A percentile compares a stretch with the other conserved stretches of the same genome.
Evolutionary conservation across 306 rosid genomes (phyloP).

Genomic region (Cucumis sativus): DNA sequence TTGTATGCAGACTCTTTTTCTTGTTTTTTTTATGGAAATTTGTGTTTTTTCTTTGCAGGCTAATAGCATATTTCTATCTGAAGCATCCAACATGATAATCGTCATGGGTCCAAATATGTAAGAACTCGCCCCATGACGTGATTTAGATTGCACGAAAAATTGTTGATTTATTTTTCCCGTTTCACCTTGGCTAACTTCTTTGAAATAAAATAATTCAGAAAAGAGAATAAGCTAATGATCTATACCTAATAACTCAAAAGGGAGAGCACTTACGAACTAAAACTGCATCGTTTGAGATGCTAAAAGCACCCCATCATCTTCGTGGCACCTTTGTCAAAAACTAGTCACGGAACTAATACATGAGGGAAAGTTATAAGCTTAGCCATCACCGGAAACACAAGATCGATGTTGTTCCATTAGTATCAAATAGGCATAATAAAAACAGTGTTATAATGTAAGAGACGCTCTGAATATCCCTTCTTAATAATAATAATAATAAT

Average conservation of each 20-base stretch:
- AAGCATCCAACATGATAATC: conserved; percentile 91
- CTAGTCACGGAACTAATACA: neutral
- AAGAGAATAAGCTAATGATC: neutral
- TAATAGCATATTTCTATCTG: conserved; percentile 72
- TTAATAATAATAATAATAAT: too few relatives aligned
- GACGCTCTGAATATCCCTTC: neutral
- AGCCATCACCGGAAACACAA: neutral
- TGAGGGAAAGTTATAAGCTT: neutral
- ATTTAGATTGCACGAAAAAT: neutral
- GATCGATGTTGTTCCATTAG: neutral
- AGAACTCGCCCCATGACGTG: conserved; percentile 14
- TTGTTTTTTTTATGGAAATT: neutral
- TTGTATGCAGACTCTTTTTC: conserved; percentile 3
- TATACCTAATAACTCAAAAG: neutral
- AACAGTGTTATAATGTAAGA: neutral
- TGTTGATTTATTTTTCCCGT: neutral
- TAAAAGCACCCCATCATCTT: neutral
- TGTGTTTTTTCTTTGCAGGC: conserved; percentile 45
- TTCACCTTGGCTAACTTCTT: neutral
- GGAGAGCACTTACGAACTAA: neutral
- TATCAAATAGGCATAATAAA: neutral
- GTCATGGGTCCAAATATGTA: conserved; percentile 95
- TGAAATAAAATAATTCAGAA: neutral
- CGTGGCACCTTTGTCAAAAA: neutral
- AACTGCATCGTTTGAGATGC: neutral